phyloP scores from a whole-genome alignment of 352 stramenopile genomes.

The Lagenidium giganteum region DNA sequence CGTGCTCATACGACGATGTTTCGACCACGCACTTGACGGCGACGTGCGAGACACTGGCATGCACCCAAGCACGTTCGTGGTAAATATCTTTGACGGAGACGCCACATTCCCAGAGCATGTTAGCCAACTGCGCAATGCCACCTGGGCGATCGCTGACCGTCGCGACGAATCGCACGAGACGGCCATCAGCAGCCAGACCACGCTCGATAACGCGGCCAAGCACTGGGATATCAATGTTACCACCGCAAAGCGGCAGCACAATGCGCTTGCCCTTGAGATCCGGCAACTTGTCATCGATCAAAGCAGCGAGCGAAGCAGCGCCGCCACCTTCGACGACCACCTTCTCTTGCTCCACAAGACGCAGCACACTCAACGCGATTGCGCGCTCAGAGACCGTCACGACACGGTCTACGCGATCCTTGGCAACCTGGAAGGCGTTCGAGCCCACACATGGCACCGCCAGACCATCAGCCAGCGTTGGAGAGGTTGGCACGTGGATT shows the following conservation, averaged over 20 bases:
- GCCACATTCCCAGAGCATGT: conserved; percentile 83
- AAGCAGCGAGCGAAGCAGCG: conserved; percentile 89
- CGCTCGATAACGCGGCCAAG: conserved; percentile 95
- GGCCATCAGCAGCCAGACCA: conserved; percentile 94
- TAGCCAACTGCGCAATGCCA: conserved; percentile 91
- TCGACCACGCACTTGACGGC: conserved; percentile 96
- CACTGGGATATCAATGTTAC: conserved; percentile 97
- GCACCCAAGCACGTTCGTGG: conserved; percentile 95
- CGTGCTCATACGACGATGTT: conserved; percentile 92
- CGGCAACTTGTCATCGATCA: conserved; percentile 92
- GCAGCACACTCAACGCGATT: conserved; percentile 94
- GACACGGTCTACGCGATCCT: conserved; percentile 91
- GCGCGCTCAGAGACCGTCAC: conserved; percentile 92
- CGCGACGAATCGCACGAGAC: conserved; percentile 95
- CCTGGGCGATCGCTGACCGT: conserved; percentile 95
- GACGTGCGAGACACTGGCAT: conserved; percentile 93
- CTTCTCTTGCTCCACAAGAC: conserved; percentile 97
- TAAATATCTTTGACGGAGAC: conserved; percentile 97
- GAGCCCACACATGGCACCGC: conserved; percentile 93
- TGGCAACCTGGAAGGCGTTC: conserved; percentile 93
- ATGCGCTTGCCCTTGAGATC: conserved; percentile 93
- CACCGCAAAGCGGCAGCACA: conserved; percentile 94
- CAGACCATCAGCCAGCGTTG: conserved; percentile 93
- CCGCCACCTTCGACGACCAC: conserved; percentile 96
- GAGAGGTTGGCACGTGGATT: conserved; percentile 75